Percentiles rank a stretch among this genome's conserved stretches.
phyloP scores from a whole-genome alignment of 2,329 filamentous ascomycete genomes.

The Ophiostoma populinum region DNA sequence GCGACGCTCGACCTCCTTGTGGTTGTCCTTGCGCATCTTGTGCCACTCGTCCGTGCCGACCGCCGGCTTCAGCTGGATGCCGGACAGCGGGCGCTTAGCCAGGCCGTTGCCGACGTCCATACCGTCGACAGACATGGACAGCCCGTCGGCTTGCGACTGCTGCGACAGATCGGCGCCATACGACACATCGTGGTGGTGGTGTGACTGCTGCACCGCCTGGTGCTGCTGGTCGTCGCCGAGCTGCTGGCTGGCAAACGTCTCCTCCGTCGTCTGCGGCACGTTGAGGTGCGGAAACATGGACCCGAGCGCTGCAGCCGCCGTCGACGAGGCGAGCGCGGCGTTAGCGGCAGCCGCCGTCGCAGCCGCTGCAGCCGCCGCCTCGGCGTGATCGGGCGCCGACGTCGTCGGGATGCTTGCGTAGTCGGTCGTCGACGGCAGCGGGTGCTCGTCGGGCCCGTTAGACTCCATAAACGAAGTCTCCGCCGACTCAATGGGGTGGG shows the following conservation, averaged over 20 bases:
- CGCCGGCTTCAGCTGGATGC: slow-evolving; percentile 45
- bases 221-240: slow-evolving; percentile 19
- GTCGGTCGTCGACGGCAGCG: slow-evolving; percentile 21
- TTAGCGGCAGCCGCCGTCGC: slow-evolving; percentile 32
- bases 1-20: slow-evolving; percentile 96
- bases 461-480: slow-evolving; percentile 37
- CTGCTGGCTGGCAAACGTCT: slow-evolving; percentile 39
- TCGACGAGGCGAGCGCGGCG: slow-evolving; percentile 35
- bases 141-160: slow-evolving; percentile 19
- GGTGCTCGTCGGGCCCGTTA: slow-evolving; percentile 29
- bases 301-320: slow-evolving; percentile 39
- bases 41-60: slow-evolving; percentile 99
- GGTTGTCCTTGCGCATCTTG: slow-evolving; percentile 89
- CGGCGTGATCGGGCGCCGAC: slow-evolving; percentile 27
- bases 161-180: slow-evolving; percentile 19
- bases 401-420: slow-evolving; percentile 39
- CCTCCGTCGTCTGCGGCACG: slow-evolving; percentile 38
- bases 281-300: slow-evolving; percentile 42
- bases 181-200: slow-evolving; percentile 13
- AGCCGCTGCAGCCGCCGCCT: slow-evolving; percentile 23
- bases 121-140: slow-evolving; percentile 15
- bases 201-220: background rate
- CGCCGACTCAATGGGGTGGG: slow-evolving; percentile 22
- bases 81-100: slow-evolving; percentile 8
- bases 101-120: slow-evolving; percentile 10